Evolutionary conservation across 2,329 filamentous ascomycete genomes (phyloP), one percentile per base, ranked within the genome.

Genomic region (Apiospora aurea): DNA sequence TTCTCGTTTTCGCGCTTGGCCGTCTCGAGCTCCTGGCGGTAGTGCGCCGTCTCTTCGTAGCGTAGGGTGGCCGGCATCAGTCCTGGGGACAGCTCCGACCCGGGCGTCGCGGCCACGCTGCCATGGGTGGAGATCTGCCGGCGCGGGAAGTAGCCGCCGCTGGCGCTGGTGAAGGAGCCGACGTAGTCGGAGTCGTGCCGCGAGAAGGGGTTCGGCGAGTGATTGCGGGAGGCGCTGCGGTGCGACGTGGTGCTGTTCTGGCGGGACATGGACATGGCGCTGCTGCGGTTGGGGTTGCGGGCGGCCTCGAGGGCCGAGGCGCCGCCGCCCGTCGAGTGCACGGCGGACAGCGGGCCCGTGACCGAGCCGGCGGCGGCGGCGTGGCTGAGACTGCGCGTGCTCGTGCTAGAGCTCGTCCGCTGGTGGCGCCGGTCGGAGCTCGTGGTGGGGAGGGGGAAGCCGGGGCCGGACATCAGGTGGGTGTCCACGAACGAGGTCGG

Each of bases 1-100:
- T 80, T 79, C 70, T 92, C 90, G 73, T 93, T 92, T 80, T 93
- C 91, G 67, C 86, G 84, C 81, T 91, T 92, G 51, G 89, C 88
- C 6, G 77, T 81, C 34, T 92, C 90, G 0, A 92, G 82, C 77
- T 92, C 90, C 49, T 86, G 83, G 5, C 90, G 84, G 76, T 89
- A 89, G 72, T 86, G 87, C 0, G 87, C 87, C 0, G 88, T 88
- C 79, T 92, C 90, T 75, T 92, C 90, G 78, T 90, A 91, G 16
- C 90, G 86, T 14, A 85, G 80, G 0, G 89, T 91, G 2, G 86
- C 88, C 2, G 87, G 86, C 75, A 92, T 81, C 38, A 90, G 80
- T 3, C 86, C 85, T 0, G 88, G 88, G 14, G 88, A 89, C 34
- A 87, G 79, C 76, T 88, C 81, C n/a, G 78, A 80, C 29, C 81